A percentile compares a stretch with the other conserved stretches of the same genome.
These are phyloP conservation scores for Zygosaccharomyces gambellarensis DNA, from an alignment of 805 yeast genomes.

Conservation along the genomic window DNA sequence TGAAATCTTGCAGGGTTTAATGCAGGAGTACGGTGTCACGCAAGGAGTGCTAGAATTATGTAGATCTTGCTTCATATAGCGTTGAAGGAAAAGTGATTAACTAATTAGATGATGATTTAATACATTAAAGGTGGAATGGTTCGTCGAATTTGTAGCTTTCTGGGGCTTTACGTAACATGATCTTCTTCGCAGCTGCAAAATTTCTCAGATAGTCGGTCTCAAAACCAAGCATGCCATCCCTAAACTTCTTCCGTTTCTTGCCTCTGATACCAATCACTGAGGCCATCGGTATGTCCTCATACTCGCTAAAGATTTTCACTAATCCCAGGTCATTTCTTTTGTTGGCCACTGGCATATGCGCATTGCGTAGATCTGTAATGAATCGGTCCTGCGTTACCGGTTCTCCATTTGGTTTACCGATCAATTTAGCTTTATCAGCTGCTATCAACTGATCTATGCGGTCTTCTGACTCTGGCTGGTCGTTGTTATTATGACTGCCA, in stretches of 20 bases:
- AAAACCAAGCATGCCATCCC: slow-evolving; percentile 31
- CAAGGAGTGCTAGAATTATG: slow-evolving; percentile 16
- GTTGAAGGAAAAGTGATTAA: neutral
- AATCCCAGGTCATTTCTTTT: slow-evolving; percentile 32
- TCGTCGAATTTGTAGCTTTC: neutral
- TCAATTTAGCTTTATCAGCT: slow-evolving; percentile 13
- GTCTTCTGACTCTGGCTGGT: slow-evolving; percentile 8
- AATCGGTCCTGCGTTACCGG: slow-evolving; percentile 25
- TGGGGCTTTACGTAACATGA: slow-evolving; percentile 12
- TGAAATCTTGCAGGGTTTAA: slow-evolving; percentile 14
- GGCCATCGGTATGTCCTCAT: slow-evolving; percentile 34
- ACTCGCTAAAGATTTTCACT: slow-evolving; percentile 32
- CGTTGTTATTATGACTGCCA: neutral
- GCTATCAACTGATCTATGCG: slow-evolving; percentile 16
- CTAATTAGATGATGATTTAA: no score
- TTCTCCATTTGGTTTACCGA: slow-evolving; percentile 6
- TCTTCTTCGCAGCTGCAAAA: slow-evolving; percentile 24
- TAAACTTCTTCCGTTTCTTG: slow-evolving; percentile 33
- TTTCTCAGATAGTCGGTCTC: slow-evolving; percentile 32
- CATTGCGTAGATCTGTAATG: slow-evolving; percentile 18
- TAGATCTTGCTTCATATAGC: slow-evolving; percentile 12
- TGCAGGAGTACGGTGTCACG: slow-evolving; percentile 24
- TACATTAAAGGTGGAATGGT: slow-evolving; percentile 1
- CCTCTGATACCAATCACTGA: slow-evolving; percentile 36
- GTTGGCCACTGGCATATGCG: slow-evolving; percentile 19